These are phyloP conservation scores for Irpex lacteus DNA, from an alignment of 1,284 basidiomycete genomes.

Conservation along the genomic window DNA sequence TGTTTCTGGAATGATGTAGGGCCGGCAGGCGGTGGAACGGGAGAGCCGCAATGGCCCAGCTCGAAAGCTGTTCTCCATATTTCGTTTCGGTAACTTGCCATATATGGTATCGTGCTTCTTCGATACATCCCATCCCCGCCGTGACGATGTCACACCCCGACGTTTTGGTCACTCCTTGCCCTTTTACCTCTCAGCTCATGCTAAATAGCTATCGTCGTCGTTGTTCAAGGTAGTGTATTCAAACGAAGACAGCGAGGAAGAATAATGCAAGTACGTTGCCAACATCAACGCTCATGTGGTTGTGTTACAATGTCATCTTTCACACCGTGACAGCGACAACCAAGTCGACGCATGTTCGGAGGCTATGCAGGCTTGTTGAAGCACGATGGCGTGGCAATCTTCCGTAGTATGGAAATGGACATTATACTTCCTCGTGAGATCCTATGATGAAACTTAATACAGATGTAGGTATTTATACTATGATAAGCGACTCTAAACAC, in stretches of 20 bases:
- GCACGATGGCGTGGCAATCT: slow-evolving; percentile 1
- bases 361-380: neutral
- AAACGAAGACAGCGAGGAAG: neutral
- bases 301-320: neutral
- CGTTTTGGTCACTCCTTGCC: neutral
- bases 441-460: slow-evolving; percentile 3
- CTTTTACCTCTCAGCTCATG: neutral
- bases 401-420: neutral
- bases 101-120: slow-evolving; percentile 27
- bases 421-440: slow-evolving; percentile 1
- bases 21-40: slow-evolving; percentile 28
- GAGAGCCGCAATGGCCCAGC: slow-evolving; percentile 32
- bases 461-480: neutral
- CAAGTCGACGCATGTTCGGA: neutral
- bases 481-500: neutral
- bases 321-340: slow-evolving; percentile 1
- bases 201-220: neutral
- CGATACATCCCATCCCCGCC: slow-evolving; percentile 21
- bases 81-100: slow-evolving; percentile 31
- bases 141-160: slow-evolving; percentile 11
- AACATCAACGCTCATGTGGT: neutral
- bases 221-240: neutral
- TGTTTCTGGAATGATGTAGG: slow-evolving; percentile 21
- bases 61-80: slow-evolving; percentile 30
- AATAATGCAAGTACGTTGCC: neutral